Evolutionary conservation across 495 filamentous ascomycete genomes (phyloP), one percentile per base, ranked within the genome.

Genomic region (Lepraria neglecta): DNA sequence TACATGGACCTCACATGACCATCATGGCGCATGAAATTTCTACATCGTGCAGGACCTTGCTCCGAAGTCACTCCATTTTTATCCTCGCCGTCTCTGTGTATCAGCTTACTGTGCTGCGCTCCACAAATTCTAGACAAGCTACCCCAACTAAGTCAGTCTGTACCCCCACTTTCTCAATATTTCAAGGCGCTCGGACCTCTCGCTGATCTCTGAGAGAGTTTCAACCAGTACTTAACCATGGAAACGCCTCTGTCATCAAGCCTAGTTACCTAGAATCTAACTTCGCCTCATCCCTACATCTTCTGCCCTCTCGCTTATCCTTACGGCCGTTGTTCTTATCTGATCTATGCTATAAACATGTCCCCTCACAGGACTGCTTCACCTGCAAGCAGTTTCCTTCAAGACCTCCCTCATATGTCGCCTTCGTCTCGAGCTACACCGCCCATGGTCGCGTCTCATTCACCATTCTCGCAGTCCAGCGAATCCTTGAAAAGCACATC

Each of bases 391-490:
- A 63, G 58, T 38, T 61, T 58, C 43, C 66, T 60, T 45, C 53
- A 56, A 61, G 53, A 61, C 43, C 44, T 57, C 28, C 40, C 52
- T 19, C 30, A 43, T 12, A 38, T 57, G 54, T 40, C 46, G 19
- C 60, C 56, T 14, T 51, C 24, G 30, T 15, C 43, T 33, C 59
- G 27, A 40, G 30, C 56, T 40, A 40, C 60, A 27, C 61, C 19
- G 24, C 58, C 50, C 42, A 60, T 56, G 28, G 59, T 46, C 44
- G 35, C 58, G 15, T 45, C 63, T 21, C 38, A 63, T 11, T 67
- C 67, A 3, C 33, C 56, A 54, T 69, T 65, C 42, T 69, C 67
- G 14, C 63, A 64, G 21, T 67, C 57, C 50, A 69, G 63, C 52
- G 61, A 64, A 40, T 67, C 65, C 27, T 59, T 57, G 27, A 58